Evolutionary conservation across 495 filamentous ascomycete species (phyloP).

Genomic region (Penicillium goetzii): DNA sequence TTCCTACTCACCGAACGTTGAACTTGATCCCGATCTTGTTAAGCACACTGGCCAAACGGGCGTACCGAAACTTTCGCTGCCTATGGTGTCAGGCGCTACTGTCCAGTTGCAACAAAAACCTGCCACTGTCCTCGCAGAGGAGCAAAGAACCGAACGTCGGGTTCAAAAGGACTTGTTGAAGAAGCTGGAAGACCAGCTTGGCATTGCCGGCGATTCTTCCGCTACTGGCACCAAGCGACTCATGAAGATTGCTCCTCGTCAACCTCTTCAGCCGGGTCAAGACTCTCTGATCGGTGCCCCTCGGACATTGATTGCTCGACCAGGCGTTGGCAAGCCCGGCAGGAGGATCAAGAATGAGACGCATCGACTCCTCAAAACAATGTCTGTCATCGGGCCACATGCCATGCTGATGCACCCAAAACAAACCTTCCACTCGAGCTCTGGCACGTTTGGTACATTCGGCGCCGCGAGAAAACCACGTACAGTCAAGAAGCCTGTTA

Average conservation of each 20-base stretch:
- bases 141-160: slow-evolving; percentile 34
- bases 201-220: slow-evolving; percentile 10
- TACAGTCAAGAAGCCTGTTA: not conserved
- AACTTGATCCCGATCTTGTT: slow-evolving; percentile 35
- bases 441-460: slow-evolving; percentile 51
- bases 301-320: slow-evolving; percentile 15
- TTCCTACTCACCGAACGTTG: slow-evolving; percentile 41
- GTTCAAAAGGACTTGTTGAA: slow-evolving; percentile 37
- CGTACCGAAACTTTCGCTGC: slow-evolving; percentile 23
- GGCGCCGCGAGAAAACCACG: slow-evolving; percentile 8
- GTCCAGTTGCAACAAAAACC: slow-evolving; percentile 49
- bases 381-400: slow-evolving; percentile 37
- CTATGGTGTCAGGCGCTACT: slow-evolving; percentile 36
- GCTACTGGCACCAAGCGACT: slow-evolving; percentile 35
- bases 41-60: slow-evolving; percentile 22
- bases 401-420: slow-evolving; percentile 53
- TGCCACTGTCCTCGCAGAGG: slow-evolving; percentile 32
- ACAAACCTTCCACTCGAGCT: slow-evolving; percentile 44
- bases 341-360: slow-evolving; percentile 8
- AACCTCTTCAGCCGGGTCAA: slow-evolving; percentile 11
- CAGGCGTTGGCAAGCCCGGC: slow-evolving; percentile 20
- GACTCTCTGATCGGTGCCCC: not conserved
- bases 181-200: slow-evolving; percentile 26
- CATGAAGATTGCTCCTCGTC: slow-evolving; percentile 33
- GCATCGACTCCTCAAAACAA: slow-evolving; percentile 14